These are phyloP conservation scores for Epichloe bromicola DNA, from an alignment of 2,329 filamentous ascomycete genomes.

Conservation along the genomic window DNA sequence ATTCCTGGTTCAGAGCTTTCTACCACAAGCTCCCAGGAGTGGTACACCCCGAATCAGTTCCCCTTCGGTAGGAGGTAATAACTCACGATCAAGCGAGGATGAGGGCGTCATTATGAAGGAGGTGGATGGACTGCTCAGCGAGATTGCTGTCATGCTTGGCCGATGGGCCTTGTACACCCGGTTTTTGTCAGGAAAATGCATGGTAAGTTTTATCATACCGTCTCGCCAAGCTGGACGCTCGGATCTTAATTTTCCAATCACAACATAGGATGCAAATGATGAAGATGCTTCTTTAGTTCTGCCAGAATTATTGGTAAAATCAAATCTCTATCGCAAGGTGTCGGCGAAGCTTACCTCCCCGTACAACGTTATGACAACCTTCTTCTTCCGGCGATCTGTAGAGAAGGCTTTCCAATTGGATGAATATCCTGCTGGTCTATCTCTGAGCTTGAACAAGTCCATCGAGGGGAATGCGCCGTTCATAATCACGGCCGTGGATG, in stretches of 20 bases:
- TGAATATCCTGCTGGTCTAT: slow-evolving; percentile 69
- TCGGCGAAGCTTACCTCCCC: slow-evolving; percentile 59
- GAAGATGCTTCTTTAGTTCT: slow-evolving; percentile 47
- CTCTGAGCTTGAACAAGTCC: slow-evolving; percentile 58
- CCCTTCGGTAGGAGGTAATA: slow-evolving; percentile 50
- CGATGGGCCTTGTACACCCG: slow-evolving; percentile 87
- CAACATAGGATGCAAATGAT: slow-evolving; percentile 34
- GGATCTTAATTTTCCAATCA: background rate
- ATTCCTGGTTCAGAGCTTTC: slow-evolving; percentile 88
- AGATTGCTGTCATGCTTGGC: slow-evolving; percentile 84
- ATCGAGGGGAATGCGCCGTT: slow-evolving; percentile 68
- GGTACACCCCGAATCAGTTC: slow-evolving; percentile 61
- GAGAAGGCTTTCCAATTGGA: slow-evolving; percentile 97
- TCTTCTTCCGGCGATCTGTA: slow-evolving; percentile 91
- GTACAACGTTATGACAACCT: slow-evolving; percentile 86
- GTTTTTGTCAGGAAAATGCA: slow-evolving; percentile 79
- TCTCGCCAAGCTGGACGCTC: background rate
- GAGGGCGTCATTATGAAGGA: slow-evolving; percentile 96
- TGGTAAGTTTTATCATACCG: slow-evolving; percentile 38
- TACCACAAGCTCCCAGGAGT: slow-evolving; percentile 53
- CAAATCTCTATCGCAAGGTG: slow-evolving; percentile 70
- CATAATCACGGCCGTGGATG: slow-evolving; percentile 91
- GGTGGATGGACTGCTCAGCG: slow-evolving; percentile 73
- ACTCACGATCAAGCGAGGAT: slow-evolving; percentile 60
- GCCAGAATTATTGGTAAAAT: slow-evolving; percentile 64